A percentile compares a stretch with the other conserved stretches of the same genome.
Evolutionary conservation across 2,329 filamentous ascomycete genomes (phyloP).

Genomic region (Aspergillus cejpii): DNA sequence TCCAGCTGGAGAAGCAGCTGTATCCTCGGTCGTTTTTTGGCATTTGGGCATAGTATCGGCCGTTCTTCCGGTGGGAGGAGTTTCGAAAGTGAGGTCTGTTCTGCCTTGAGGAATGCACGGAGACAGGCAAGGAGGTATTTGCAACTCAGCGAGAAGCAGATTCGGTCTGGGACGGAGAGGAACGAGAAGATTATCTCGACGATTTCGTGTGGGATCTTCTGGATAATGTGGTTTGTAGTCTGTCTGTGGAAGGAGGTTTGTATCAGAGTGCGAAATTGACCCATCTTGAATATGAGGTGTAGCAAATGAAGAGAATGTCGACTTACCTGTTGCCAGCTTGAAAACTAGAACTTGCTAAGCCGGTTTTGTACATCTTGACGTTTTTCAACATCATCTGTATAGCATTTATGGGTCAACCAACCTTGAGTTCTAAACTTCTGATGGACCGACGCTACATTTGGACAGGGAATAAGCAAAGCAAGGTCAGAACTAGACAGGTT

Average conservation of each 20-base stretch:
- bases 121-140: not conserved
- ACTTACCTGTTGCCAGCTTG: no score
- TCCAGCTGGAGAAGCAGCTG: slow-evolving; percentile 9
- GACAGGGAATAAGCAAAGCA: not conserved
- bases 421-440: not conserved
- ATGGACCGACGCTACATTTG: not conserved
- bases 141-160: not conserved
- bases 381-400: not conserved
- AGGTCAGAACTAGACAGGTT: no score
- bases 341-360: no score
- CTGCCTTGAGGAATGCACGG: not conserved
- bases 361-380: not conserved
- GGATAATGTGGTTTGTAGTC: not conserved
- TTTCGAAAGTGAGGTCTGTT: not conserved
- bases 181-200: not conserved
- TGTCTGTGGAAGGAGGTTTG: not conserved
- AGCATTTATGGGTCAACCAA: not conserved
- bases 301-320: not conserved
- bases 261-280: not conserved
- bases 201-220: not conserved
- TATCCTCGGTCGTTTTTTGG: not conserved
- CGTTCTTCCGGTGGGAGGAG: not conserved
- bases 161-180: not conserved
- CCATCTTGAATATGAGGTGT: not conserved
- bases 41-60: not conserved